Conservation (phyloP, 805 yeast species). For the Metschnikowia noctiluminum region DNA sequence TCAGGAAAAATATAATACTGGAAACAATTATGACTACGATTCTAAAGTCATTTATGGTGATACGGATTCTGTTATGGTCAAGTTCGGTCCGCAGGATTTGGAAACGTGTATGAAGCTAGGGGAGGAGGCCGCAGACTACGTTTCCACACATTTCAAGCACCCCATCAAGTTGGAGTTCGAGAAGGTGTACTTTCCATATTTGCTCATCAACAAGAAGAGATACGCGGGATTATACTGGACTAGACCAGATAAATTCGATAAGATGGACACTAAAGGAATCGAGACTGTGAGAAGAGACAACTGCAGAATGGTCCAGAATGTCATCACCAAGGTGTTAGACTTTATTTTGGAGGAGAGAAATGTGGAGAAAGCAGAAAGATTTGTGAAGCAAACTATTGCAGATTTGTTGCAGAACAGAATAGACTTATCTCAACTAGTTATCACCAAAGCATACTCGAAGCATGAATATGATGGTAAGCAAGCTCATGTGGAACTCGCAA, state of each 20-base stretch:
- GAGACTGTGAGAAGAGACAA: constrained; percentile 98
- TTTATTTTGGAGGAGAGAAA: constrained; percentile 83
- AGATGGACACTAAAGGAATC: constrained; percentile 97
- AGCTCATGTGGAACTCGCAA: constrained; percentile 95
- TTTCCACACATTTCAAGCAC: constrained; percentile 69
- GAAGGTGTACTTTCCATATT: constrained; percentile 92
- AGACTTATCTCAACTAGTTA: constrained; percentile 89
- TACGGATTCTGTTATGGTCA: constrained; percentile 99
- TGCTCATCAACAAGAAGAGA: constrained; percentile 91
- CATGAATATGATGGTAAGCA: constrained; percentile 94
- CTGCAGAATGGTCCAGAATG: constrained; percentile 90
- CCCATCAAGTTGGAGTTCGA: constrained; percentile 97
- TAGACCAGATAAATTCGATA: constrained; percentile 83
- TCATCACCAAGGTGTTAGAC: constrained; percentile 85
- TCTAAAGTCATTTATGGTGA: constrained; percentile 96
- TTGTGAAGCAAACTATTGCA: constrained; percentile 83
- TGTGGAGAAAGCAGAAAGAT: constrained; percentile 77
- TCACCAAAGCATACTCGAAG: constrained; percentile 85
- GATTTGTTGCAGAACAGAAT: constrained; percentile 87
- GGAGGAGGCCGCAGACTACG: constrained; percentile 88
- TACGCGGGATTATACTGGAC: constrained; percentile 99
- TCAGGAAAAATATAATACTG: constrained; percentile 71
- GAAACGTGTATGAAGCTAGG: constrained; percentile 87
- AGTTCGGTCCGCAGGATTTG: constrained; percentile 81
- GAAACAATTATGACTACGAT: constrained; percentile 80